Evolutionary conservation across 805 yeast genomes (phyloP).

Genomic region (Starmerella floris): DNA sequence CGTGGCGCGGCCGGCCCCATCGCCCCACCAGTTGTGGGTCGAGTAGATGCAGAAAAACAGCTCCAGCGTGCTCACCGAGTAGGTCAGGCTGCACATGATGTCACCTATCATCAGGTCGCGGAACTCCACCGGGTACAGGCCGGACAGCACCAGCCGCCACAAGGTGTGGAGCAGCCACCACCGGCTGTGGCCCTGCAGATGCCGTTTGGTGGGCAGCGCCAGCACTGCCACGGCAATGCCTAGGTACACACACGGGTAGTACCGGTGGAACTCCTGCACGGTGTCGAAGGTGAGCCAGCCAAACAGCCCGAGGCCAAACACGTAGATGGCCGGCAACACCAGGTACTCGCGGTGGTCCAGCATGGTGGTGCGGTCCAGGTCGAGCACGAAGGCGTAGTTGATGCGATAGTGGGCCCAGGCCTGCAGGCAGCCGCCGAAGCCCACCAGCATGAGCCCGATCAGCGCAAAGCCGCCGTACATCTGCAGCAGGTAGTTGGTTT

Average conservation of each 20-base stretch:
- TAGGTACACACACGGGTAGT: conserved; percentile 70
- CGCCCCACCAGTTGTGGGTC: conserved; percentile 44
- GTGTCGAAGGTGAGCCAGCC: conserved; percentile 70
- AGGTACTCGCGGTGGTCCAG: conserved; percentile 54
- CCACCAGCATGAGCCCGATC: conserved; percentile 42
- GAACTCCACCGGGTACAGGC: conserved; percentile 89
- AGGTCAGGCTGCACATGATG: conserved; percentile 74
- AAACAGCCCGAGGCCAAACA: conserved; percentile 45
- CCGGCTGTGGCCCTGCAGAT: conserved; percentile 39
- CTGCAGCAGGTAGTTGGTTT: conserved; percentile 55
- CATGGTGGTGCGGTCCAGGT: conserved; percentile 57
- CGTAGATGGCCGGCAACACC: conserved; percentile 46
- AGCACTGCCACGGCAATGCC: conserved; percentile 39
- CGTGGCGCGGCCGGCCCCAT: conserved; percentile 18
- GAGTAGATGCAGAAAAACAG: conserved; percentile 75
- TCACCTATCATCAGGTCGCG: conserved; percentile 90
- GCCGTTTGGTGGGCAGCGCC: conserved; percentile 41
- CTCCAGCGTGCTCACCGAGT: conserved; percentile 72
- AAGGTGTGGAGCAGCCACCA: conserved; percentile 62
- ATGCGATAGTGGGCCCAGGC: conserved; percentile 65
- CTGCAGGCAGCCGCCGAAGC: conserved; percentile 56
- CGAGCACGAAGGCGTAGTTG: conserved; percentile 86
- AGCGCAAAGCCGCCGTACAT: conserved; percentile 87
- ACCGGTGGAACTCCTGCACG: conserved; percentile 41
- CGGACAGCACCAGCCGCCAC: conserved; percentile 64